Conservation (phyloP, 1,284 basidiomycete genomes). For the Vanrija sp. region DNA sequence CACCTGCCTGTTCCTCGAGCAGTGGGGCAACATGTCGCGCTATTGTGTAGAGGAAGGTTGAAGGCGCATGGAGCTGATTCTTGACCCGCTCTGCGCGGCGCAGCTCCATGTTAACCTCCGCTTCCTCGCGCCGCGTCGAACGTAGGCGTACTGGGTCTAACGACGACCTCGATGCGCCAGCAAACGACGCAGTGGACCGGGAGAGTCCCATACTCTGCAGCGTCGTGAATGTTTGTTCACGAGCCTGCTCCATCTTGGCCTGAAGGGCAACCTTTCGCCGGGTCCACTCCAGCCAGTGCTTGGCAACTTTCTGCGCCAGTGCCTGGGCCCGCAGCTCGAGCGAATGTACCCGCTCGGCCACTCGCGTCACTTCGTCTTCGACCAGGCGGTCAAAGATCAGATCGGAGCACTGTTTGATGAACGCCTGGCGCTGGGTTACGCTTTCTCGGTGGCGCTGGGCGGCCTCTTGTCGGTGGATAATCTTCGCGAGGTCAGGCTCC, state of each 20-base stretch:
- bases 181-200: not conserved
- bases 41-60: conserved; percentile 32
- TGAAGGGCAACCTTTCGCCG: conserved; percentile 1
- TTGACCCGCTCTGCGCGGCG: conserved; percentile 14
- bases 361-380: conserved; percentile 4
- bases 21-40: conserved; percentile 28
- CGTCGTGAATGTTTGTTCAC: conserved; percentile 15
- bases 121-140: conserved; percentile 1
- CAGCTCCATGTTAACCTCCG: conserved; percentile 20
- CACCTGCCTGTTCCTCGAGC: not conserved
- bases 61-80: conserved; percentile 17
- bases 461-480: conserved; percentile 23
- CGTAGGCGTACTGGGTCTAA: not conserved
- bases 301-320: conserved; percentile 11
- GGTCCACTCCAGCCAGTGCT: conserved; percentile 24
- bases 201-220: conserved; percentile 25
- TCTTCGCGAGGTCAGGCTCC: conserved; percentile 10
- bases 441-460: conserved; percentile 16
- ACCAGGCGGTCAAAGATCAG: conserved; percentile 11
- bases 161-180: not conserved
- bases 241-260: conserved; percentile 17
- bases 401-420: conserved; percentile 17
- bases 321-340: conserved; percentile 4
- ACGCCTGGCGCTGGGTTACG: conserved; percentile 10
- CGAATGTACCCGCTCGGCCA: conserved; percentile 1